Conservation (phyloP, 371 early-diverging fungal species). For the Gilbertella persicaria region DNA sequence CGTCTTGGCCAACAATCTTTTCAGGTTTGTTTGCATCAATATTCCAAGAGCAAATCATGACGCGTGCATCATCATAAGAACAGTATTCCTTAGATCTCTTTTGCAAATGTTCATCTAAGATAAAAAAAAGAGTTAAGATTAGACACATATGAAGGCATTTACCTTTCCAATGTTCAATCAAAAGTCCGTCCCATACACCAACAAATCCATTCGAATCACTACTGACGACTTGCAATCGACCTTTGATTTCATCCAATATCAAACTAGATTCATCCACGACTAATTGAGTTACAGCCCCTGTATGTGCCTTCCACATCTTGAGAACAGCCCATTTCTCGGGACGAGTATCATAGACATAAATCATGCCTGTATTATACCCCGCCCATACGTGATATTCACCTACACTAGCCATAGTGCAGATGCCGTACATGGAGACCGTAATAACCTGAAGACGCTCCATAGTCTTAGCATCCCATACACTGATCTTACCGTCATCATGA, state of each 20-base stretch:
- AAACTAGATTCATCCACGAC: slow-evolving; percentile 57
- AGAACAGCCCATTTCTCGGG: slow-evolving; percentile 60
- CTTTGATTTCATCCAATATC: slow-evolving; percentile 33
- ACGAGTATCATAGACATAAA: slow-evolving; percentile 72
- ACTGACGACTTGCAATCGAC: slow-evolving; percentile 57
- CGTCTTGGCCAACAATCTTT: slow-evolving; percentile 39
- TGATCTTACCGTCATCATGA: slow-evolving; percentile 82
- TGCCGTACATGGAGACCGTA: slow-evolving; percentile 66
- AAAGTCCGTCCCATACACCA: slow-evolving; percentile 71
- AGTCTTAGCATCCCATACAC: slow-evolving; percentile 67
- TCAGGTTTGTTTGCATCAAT: slow-evolving; percentile 74
- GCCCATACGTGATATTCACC: slow-evolving; percentile 76
- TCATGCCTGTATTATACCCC: slow-evolving; percentile 79
- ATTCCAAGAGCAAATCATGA: slow-evolving; percentile 83
- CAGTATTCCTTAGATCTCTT: slow-evolving; percentile 47
- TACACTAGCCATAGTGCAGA: slow-evolving; percentile 63
- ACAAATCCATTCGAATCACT: slow-evolving; percentile 63
- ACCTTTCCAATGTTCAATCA: slow-evolving; percentile 68
- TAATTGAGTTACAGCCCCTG: slow-evolving; percentile 55
- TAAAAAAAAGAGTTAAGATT: not conserved
- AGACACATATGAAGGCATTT: slow-evolving; percentile 2
- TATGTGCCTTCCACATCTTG: slow-evolving; percentile 75
- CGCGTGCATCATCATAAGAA: slow-evolving; percentile 55
- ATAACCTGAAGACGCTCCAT: slow-evolving; percentile 51
- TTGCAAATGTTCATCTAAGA: slow-evolving; percentile 4